Conservation (phyloP, 352 stramenopile genomes). For the Pseudoperonospora humuli region DNA sequence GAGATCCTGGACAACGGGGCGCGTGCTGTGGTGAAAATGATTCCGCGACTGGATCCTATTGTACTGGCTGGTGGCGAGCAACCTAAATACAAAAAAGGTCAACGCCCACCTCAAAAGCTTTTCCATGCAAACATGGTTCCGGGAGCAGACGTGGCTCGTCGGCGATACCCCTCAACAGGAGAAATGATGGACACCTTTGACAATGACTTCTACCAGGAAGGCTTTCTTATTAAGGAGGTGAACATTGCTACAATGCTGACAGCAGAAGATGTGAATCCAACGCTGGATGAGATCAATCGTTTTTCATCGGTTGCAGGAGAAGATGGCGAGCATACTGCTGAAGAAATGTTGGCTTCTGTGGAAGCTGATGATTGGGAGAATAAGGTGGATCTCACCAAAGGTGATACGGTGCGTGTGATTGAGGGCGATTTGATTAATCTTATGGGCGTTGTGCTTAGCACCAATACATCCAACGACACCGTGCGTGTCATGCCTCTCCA, state of each 20-base stretch:
- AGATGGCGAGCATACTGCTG: constrained; percentile 56
- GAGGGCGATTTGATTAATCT: constrained; percentile 84
- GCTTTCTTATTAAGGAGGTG: constrained; percentile 82
- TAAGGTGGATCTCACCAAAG: constrained; percentile 84
- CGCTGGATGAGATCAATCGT: constrained; percentile 84
- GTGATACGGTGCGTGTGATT: constrained; percentile 83
- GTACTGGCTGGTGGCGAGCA: constrained; percentile 66
- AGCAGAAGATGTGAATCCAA: constrained; percentile 81
- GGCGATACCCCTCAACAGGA: constrained; percentile 57
- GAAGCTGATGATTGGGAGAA: constrained; percentile 86
- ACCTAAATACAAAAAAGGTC: constrained; percentile 86
- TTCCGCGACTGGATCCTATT: constrained; percentile 71
- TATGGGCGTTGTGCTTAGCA: constrained; percentile 86
- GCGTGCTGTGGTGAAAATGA: constrained; percentile 79
- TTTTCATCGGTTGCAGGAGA: constrained; percentile 58
- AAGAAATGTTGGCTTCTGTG: constrained; percentile 62
- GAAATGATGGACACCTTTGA: constrained; percentile 88
- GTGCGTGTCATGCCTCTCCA: constrained; percentile 86
- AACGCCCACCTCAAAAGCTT: constrained; percentile 80
- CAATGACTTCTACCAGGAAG: constrained; percentile 85
- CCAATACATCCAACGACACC: constrained; percentile 83
- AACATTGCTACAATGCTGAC: constrained; percentile 83
- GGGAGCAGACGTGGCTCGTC: constrained; percentile 49
- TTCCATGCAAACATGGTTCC: constrained; percentile 70
- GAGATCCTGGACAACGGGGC: constrained; percentile 83